phyloP scores from a whole-genome alignment of 805 yeast species.

The Teunomyces aglyptinius region DNA sequence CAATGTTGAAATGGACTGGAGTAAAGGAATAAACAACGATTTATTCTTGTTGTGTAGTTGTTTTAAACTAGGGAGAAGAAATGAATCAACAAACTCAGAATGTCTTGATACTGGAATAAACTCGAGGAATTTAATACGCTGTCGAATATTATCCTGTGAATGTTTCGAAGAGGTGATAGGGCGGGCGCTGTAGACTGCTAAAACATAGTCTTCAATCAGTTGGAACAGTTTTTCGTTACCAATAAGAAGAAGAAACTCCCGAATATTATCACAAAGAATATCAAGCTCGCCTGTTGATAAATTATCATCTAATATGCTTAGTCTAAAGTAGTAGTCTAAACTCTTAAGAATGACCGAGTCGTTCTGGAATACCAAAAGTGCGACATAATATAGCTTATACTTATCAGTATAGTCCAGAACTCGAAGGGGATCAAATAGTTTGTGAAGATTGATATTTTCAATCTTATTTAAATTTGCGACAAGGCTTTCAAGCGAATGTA shows the following conservation, averaged over 20 bases:
- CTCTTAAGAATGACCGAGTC: conserved; percentile 4
- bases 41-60: background rate
- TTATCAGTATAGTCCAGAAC: background rate
- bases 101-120: background rate
- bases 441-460: conserved; percentile 12
- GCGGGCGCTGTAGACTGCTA: conserved; percentile 4
- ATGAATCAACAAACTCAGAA: background rate
- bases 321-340: conserved; percentile 17
- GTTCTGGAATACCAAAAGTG: conserved; percentile 8
- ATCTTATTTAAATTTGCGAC: conserved; percentile 17
- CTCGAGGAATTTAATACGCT: conserved; percentile 5
- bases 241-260: conserved; percentile 9
- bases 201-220: conserved; percentile 19
- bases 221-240: conserved; percentile 12
- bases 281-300: conserved; percentile 11
- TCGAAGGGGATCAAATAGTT: background rate
- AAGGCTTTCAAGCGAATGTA: conserved; percentile 19
- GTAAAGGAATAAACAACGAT: conserved; percentile 1
- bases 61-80: conserved; percentile 5
- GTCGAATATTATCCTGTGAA: background rate
- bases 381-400: conserved; percentile 7
- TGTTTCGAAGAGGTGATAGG: background rate
- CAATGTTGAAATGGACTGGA: conserved; percentile 4
- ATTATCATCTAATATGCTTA: conserved; percentile 17
- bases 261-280: conserved; percentile 11